Percentiles rank a stretch among this genome's conserved stretches.
phyloP scores from a whole-genome alignment of 2,329 filamentous ascomycete genomes.

The Chalara sp. region DNA sequence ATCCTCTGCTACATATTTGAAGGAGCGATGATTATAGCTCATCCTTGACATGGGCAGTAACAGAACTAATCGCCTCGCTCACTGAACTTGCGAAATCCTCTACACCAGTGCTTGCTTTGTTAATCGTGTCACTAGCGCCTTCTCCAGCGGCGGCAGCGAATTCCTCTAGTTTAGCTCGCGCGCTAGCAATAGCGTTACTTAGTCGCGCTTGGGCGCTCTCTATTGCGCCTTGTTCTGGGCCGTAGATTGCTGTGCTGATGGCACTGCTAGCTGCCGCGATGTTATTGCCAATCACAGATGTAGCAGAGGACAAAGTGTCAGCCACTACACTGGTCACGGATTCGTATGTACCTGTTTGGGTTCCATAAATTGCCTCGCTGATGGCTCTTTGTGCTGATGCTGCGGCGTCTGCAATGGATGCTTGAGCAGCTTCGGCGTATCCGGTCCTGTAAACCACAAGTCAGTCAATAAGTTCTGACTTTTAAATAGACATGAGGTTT shows the following conservation, averaged over 20 bases:
- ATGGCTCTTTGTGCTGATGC: constrained; percentile 48
- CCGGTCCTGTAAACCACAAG: constrained; percentile 23
- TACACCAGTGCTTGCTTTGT: constrained; percentile 33
- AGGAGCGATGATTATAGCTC: constrained; percentile 36
- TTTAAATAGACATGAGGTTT: no score
- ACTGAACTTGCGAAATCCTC: constrained; percentile 41
- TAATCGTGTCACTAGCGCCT: constrained; percentile 28
- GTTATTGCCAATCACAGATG: constrained; percentile 9
- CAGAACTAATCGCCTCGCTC: constrained; percentile 31
- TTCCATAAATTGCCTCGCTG: constrained; percentile 50
- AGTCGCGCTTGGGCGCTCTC: constrained; percentile 24
- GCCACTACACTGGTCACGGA: constrained; percentile 27
- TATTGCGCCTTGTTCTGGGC: constrained; percentile 20
- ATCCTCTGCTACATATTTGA: neutral
- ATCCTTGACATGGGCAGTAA: constrained; percentile 40
- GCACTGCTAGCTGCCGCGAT: constrained; percentile 8
- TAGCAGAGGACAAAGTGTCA: constrained; percentile 13
- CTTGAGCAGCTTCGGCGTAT: constrained; percentile 46
- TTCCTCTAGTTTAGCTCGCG: constrained; percentile 21
- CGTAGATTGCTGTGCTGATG: constrained; percentile 18
- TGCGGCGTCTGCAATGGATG: constrained; percentile 45
- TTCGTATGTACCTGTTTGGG: constrained; percentile 40
- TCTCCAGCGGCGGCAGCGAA: constrained; percentile 21
- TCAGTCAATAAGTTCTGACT: no score
- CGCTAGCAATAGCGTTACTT: constrained; percentile 21